These are phyloP conservation scores for Xylaria sp. DNA, from an alignment of 2,329 filamentous ascomycete genomes.

Conservation along the genomic window DNA sequence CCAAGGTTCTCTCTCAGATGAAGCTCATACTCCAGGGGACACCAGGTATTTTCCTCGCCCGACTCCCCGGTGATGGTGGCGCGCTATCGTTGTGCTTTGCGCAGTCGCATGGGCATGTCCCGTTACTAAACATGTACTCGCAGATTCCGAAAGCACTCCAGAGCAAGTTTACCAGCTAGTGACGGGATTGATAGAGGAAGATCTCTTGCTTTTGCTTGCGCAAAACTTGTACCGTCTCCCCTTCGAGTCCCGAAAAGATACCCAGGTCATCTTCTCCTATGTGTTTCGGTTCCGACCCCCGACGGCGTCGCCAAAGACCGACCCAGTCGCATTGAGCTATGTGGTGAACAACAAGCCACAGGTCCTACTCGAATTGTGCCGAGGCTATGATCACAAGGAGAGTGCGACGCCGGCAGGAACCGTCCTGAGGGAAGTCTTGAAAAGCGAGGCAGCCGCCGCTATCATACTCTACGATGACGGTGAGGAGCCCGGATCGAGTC, in stretches of 20 bases:
- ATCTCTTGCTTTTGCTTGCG: constrained; percentile 83
- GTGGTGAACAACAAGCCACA: constrained; percentile 85
- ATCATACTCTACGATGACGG: constrained; percentile 93
- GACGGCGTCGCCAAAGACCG: constrained; percentile 66
- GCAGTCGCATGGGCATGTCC: constrained; percentile 1
- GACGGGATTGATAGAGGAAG: constrained; percentile 82
- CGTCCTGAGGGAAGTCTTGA: constrained; percentile 83
- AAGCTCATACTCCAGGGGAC: constrained; percentile 93
- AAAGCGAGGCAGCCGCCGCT: constrained; percentile 87
- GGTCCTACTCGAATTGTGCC: constrained; percentile 84
- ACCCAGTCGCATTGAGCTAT: constrained; percentile 85
- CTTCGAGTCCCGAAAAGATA: constrained; percentile 95
- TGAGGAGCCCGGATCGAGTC: constrained; percentile 67
- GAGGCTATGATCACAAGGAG: constrained; percentile 86
- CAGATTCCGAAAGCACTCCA: constrained; percentile 83
- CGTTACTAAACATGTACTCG: constrained; percentile 20
- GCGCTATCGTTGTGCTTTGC: not conserved
- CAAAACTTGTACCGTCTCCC: constrained; percentile 81
- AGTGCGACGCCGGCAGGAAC: constrained; percentile 90
- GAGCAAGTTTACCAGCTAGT: constrained; percentile 89
- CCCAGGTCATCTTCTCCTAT: constrained; percentile 93
- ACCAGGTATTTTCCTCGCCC: constrained; percentile 62
- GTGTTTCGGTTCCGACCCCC: constrained; percentile 86
- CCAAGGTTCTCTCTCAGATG: constrained; percentile 85
- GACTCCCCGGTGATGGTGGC: not conserved